Evolutionary conservation across 305 asterid species (phyloP), one percentile per base, ranked within the genome.

Genomic region (Fraxinus velutina): DNA sequence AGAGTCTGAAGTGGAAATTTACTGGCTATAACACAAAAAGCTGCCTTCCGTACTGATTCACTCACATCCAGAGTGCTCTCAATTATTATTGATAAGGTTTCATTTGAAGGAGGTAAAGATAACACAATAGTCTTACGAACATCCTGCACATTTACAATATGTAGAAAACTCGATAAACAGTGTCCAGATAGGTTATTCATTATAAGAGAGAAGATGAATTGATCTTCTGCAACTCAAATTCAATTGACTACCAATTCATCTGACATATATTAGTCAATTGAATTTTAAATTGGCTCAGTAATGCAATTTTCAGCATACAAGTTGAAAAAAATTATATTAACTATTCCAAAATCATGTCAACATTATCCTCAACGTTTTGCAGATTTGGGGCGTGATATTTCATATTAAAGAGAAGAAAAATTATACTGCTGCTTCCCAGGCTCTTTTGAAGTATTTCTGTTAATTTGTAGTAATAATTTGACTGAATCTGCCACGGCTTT

Each of bases 1-100:
- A 96, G 97, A 86, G 94, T 93, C 88, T 96, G 97, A 77, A 93
- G 90, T 5, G 98, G 98, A 82, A 91, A 92, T 89, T 94, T 96
- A 87, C 90, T 88, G 76, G 93, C 93, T 79, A 96, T 85, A 71
- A 91, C 97, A 81, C 84, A 85, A 83, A 94, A 96, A 73, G 96
- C 97, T 74, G 98, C 93, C 89, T 89, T 96, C 79, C 99, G 88
- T 70, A 93, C 99, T 22, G 93, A 87, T 81, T 96, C 99, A 62
- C 86, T 90, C 85, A 92, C 95, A 88, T 96, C 98, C 85, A 94
- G 88, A 76, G 98, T 92, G 87, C 95, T 90, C 72, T 96, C 95
- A 84, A 89, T 88, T 71, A 94, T 88, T 83, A 89, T 86, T 1
- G 97, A 82, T 71, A 93, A 81, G 72, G 98, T 93, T 80, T 78